Evolutionary conservation across 2,329 filamentous ascomycete genomes (phyloP), one percentile per base, ranked within the genome.

Genomic region (Sphaerulina vaccinii): DNA sequence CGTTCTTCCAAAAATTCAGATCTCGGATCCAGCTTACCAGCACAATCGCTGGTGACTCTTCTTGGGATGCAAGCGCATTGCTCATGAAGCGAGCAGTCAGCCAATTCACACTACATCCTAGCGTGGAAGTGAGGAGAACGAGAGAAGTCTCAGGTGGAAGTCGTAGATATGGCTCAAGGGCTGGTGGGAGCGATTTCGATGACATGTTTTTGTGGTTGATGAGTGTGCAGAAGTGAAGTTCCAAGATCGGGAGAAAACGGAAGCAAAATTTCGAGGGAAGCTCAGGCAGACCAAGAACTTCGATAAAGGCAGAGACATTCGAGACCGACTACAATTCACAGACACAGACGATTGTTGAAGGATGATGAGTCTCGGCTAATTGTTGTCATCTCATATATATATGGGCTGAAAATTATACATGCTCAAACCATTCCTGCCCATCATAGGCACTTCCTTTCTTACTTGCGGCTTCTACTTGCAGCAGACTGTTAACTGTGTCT

Each of bases 11-110:
- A 66, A 95, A 95, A 1, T 80, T 74, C 57, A 79, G 81, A 62
- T 92, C 86, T 54, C 88, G 80, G 71, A 95, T 73, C 71, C 93
- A 96, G 73, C 88, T 95, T 52, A 93, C 83, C 2, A 96, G 75
- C 2, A 96, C 76, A 1, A 96, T 70, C 15, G 68, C 69, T 8
- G 60, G 35, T 15, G 65, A 63, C 2, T 59, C 65, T 62, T 71
- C 64, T 3, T 45, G 23, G 65, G 29, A 15, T 4, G 23, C 16
- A 5, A 83, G 65, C 13, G 76, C 72, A 42, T 73, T 72, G 66
- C 75, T 73, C 21, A 81, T 64, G 50, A 77, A 78, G 27, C 80
- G 73, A 9, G 80, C 60, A 0, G 78, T 65, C 18, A 84, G 71
- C 82, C 82, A 85, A 61, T 79, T 81, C 16, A 71, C 68, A 48